Evolutionary conservation across 768 basidiomycete genomes (phyloP).

Genomic region (Leccinum aurantiacum): DNA sequence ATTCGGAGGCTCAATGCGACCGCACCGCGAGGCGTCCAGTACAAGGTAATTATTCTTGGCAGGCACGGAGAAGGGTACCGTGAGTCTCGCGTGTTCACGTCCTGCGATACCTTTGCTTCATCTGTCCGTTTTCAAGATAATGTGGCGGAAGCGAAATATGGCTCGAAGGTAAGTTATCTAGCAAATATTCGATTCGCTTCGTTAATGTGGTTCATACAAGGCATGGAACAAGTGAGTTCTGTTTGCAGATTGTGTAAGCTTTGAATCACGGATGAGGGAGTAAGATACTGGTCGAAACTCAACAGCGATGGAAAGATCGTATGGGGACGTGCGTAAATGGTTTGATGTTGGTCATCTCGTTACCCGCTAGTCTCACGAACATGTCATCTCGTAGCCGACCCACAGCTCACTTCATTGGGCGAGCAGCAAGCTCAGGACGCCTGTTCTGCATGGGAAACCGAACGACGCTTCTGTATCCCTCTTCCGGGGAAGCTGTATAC

Average conservation of each 20-base stretch:
- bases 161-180: slow-evolving; percentile 36
- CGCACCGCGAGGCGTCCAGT: slow-evolving; percentile 3
- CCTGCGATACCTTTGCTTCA: not conserved
- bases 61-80: slow-evolving; percentile 55
- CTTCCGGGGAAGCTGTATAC: slow-evolving; percentile 3
- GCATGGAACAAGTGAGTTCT: slow-evolving; percentile 6
- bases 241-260: no score
- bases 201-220: not conserved
- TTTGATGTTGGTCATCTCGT: not conserved
- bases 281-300: slow-evolving; percentile 47
- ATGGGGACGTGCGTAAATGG: slow-evolving; percentile 58
- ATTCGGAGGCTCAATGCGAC: slow-evolving; percentile 37
- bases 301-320: slow-evolving; percentile 51
- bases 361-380: not conserved
- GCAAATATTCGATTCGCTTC: no score
- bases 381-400: slow-evolving; percentile 17
- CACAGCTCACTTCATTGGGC: slow-evolving; percentile 57
- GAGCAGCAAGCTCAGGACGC: slow-evolving; percentile 46
- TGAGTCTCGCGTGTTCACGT: not conserved
- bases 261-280: not conserved
- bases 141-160: slow-evolving; percentile 63
- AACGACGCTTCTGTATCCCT: slow-evolving; percentile 2
- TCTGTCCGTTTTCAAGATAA: slow-evolving; percentile 50
- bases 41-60: slow-evolving; percentile 60
- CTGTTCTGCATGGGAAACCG: slow-evolving; percentile 1